These are phyloP conservation scores for Passalora sequoiae DNA, from an alignment of 2,329 filamentous ascomycete species.

Conservation along the genomic window DNA sequence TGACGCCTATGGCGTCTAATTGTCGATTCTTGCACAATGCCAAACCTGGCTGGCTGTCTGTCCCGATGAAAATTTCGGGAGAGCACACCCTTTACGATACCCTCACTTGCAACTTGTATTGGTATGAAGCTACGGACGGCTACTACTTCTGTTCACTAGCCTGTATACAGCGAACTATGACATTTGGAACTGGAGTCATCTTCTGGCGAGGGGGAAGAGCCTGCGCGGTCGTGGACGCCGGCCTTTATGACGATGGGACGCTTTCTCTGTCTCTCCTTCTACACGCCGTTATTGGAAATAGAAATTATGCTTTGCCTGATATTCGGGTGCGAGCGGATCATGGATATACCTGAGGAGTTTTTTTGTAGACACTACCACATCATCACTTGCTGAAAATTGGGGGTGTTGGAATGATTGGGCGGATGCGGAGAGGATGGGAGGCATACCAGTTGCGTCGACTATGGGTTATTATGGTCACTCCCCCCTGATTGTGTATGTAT, in stretches of 20 bases:
- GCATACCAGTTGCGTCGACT: neutral
- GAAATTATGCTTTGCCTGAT: constrained; percentile 9
- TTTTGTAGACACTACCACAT: neutral
- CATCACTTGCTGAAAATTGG: too few relatives aligned
- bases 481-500: constrained; percentile 2
- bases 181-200: constrained; percentile 2
- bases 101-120: neutral
- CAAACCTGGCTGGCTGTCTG: too few relatives aligned
- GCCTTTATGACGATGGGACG: constrained; percentile 2
- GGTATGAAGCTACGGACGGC: constrained; percentile 1
- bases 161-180: constrained; percentile 8
- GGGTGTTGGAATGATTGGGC: too few relatives aligned
- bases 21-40: too few relatives aligned
- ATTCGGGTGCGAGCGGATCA: neutral
- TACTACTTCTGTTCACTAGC: neutral
- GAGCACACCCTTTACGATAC: neutral
- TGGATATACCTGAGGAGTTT: neutral
- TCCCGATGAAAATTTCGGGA: too few relatives aligned
- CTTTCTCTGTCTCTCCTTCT: constrained; percentile 1
- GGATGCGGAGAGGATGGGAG: neutral
- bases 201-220: neutral
- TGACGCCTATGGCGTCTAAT: too few relatives aligned
- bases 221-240: neutral
- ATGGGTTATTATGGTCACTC: neutral
- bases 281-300: constrained; percentile 6